phyloP scores from a whole-genome alignment of 495 filamentous ascomycete species.

The Trichoderma asperelloides region DNA sequence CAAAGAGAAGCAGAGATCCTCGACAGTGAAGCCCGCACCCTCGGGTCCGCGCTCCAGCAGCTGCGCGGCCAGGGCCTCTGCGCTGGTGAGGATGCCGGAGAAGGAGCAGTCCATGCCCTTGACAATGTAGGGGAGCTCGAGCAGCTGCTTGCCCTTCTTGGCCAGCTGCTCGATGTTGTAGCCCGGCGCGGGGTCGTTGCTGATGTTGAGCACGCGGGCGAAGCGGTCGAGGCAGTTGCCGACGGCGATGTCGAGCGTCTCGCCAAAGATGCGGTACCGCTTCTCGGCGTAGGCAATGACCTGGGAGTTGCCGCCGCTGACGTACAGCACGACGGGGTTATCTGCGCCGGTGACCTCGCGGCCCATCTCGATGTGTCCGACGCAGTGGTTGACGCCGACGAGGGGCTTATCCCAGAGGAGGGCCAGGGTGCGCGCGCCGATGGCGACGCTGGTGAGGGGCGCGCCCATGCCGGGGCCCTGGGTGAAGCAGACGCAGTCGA shows the following conservation, averaged over 20 bases:
- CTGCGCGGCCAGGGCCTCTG: constrained; percentile 65
- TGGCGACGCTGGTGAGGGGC: constrained; percentile 78
- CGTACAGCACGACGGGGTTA: constrained; percentile 95
- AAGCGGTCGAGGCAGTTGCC: constrained; percentile 97
- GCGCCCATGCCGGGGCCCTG: constrained; percentile 95
- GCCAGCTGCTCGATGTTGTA: constrained; percentile 98
- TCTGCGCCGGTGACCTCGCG: constrained; percentile 80
- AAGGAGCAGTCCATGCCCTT: constrained; percentile 99
- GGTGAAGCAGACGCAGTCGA: constrained; percentile 93
- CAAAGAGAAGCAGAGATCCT: constrained; percentile 85
- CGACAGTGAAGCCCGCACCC: constrained; percentile 54
- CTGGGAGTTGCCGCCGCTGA: constrained; percentile 94
- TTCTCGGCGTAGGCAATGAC: constrained; percentile 94
- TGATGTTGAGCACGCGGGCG: constrained; percentile 78
- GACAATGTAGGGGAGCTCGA: constrained; percentile 90
- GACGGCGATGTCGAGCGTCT: constrained; percentile 94
- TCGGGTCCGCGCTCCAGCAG: constrained; percentile 40
- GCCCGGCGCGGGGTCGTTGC: constrained; percentile 91
- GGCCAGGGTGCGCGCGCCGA: constrained; percentile 73
- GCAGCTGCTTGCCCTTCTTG: constrained; percentile 56
- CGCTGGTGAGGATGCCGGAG: constrained; percentile 74
- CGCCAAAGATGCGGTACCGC: constrained; percentile 94
- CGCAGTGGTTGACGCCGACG: constrained; percentile 93
- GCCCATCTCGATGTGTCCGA: constrained; percentile 99
- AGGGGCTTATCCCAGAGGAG: constrained; percentile 81